Conservation (phyloP, 495 filamentous ascomycete genomes). For the Daldinia caldariorum region DNA sequence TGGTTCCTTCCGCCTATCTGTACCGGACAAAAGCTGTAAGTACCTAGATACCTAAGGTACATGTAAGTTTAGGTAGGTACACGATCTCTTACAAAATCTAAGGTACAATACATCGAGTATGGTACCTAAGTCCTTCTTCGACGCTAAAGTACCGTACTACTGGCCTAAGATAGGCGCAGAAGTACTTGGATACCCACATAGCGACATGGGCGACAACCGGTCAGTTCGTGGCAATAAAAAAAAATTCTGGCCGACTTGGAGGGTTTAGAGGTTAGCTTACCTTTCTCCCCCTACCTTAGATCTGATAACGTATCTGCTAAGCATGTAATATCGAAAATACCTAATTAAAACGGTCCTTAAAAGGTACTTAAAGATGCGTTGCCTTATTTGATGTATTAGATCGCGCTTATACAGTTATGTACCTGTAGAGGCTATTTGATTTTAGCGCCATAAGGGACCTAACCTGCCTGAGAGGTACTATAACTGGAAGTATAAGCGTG, state of each 20-base stretch:
- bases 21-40: too few relatives aligned
- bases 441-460: background rate
- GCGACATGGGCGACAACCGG: constrained; percentile 11
- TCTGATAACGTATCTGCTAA: constrained; percentile 15
- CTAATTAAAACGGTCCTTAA: background rate
- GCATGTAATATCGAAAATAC: constrained; percentile 1
- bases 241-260: constrained; percentile 1
- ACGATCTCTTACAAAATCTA: too few relatives aligned
- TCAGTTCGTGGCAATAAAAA: constrained; percentile 23
- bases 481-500: background rate
- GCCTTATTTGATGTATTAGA: background rate
- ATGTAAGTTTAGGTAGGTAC: too few relatives aligned
- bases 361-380: background rate
- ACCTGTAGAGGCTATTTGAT: background rate
- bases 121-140: constrained; percentile 3
- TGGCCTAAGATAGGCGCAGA: constrained; percentile 7
- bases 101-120: constrained; percentile 1
- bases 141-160: constrained; percentile 17
- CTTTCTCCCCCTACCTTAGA: constrained; percentile 17
- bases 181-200: constrained; percentile 11
- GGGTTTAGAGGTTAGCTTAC: constrained; percentile 19
- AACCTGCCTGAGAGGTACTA: too few relatives aligned
- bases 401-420: constrained; percentile 8
- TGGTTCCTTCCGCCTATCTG: background rate
- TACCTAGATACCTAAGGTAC: too few relatives aligned